Evolutionary conservation across 768 basidiomycete species (phyloP), one percentile per base, ranked within the genome.

Genomic region (Cubamyces sp.): DNA sequence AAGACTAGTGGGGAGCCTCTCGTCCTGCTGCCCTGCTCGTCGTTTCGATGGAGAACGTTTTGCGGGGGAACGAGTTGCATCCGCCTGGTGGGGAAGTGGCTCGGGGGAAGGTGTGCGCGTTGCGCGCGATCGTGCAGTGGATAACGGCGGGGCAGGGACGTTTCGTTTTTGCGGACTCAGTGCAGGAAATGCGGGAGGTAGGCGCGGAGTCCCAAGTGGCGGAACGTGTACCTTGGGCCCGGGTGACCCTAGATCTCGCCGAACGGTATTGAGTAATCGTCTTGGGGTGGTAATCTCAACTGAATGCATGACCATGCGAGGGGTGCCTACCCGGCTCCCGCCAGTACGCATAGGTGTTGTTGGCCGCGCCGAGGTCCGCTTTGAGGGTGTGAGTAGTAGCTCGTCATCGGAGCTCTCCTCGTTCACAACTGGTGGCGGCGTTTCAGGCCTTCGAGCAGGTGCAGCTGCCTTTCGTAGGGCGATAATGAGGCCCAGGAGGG

Each of bases 221-320:
- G 64, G 39, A 21, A 54, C 25, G 26, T 59, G 61, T 11, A 19
- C 34, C 25, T 48, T 61, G 30, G 55, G 61, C 25, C 56, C 54
- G 3, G 69, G 50, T 3, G 58, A 58, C 5, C 60, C 48, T 7
- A 45, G 41, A 14, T 64, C 51, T 15, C 58, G 58, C 21, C 49
- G 43, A 1, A 43, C 30, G 8, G 55, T 59, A 40, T 59, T 62
- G 11, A 58, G 26, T 26, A 63, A 49, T 25, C 63, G 64, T 45
- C 52, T 46, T n/a, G 71, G 70, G 7, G 68, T 68, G 11, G 57
- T 26, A 1, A 73, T 70, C 54, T 73, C 72, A 3, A 73, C 70
- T 1, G 65, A 69, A 19, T 73, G 59, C 48, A 73, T 37, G 42
- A 73, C 21, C 41, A 68, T 49, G 0, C 72, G 65, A 0, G 69